Conservation (phyloP, 257 asterid species). For the Solanum clarkiae region DNA sequence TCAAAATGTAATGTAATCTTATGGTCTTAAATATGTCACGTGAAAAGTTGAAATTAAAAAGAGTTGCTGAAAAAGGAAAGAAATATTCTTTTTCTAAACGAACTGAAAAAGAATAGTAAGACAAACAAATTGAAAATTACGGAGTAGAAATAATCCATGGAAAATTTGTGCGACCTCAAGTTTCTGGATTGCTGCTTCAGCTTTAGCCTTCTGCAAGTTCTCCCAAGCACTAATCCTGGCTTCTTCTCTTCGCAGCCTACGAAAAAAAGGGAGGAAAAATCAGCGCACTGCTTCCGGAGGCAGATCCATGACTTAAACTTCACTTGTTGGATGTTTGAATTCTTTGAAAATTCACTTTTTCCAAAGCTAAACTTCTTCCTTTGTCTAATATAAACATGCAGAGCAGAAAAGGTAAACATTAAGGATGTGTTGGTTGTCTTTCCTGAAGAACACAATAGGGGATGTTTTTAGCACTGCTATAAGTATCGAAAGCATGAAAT, state of each 20-base stretch:
- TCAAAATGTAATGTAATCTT: neutral
- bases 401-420: neutral
- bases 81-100: neutral
- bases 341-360: neutral
- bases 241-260: conserved; percentile 44
- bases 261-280: neutral
- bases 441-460: neutral
- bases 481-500: neutral
- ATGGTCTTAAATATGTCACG: neutral
- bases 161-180: conserved; percentile 28
- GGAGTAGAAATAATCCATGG: neutral
- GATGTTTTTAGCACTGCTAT: neutral
- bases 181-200: conserved; percentile 56
- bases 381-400: neutral
- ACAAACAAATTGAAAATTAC: neutral
- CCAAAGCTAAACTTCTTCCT: too few species aligned
- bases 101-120: neutral
- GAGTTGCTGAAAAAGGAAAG: neutral
- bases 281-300: neutral
- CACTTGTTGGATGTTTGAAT: neutral
- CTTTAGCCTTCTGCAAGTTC: conserved; percentile 70
- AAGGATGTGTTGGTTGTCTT: neutral
- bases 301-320: neutral
- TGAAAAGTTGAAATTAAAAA: neutral
- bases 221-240: conserved; percentile 66